Evolutionary conservation across 1,139 yeast genomes (phyloP).

Genomic region (Geotrichum siamense): DNA sequence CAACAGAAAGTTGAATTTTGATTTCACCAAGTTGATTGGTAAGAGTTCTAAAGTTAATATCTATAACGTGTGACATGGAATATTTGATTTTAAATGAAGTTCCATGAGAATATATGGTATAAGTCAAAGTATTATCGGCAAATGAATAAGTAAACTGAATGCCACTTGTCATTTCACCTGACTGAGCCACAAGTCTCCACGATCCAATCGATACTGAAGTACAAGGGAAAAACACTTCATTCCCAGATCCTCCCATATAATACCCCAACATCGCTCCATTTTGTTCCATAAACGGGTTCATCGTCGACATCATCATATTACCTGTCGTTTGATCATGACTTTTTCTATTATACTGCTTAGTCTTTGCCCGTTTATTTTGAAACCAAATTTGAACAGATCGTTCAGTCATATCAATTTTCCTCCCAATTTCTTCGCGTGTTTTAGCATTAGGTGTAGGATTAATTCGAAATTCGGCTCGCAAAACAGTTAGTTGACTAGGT

Average conservation of each 20-base stretch:
- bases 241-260: not conserved
- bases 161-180: constrained; percentile 22
- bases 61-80: constrained; percentile 24
- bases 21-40: constrained; percentile 22
- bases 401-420: constrained; percentile 77
- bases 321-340: constrained; percentile 28
- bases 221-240: constrained; percentile 23
- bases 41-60: constrained; percentile 19
- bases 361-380: constrained; percentile 83
- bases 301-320: not conserved
- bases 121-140: constrained; percentile 23
- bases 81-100: constrained; percentile 28
- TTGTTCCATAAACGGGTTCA: constrained; percentile 1
- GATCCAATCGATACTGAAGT: constrained; percentile 29
- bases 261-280: constrained; percentile 6
- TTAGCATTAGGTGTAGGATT: constrained; percentile 48
- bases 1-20: constrained; percentile 20
- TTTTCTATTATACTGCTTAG: constrained; percentile 40
- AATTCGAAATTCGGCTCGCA: constrained; percentile 60
- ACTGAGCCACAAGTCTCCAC: constrained; percentile 28
- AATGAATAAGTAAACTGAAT: constrained; percentile 26
- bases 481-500: constrained; percentile 67
- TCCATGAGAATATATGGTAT: constrained; percentile 26
- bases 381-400: constrained; percentile 94
- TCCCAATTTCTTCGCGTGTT: constrained; percentile 63